Evolutionary conservation across 352 stramenopile species (phyloP).

Genomic region (Pythium sukuiense): DNA sequence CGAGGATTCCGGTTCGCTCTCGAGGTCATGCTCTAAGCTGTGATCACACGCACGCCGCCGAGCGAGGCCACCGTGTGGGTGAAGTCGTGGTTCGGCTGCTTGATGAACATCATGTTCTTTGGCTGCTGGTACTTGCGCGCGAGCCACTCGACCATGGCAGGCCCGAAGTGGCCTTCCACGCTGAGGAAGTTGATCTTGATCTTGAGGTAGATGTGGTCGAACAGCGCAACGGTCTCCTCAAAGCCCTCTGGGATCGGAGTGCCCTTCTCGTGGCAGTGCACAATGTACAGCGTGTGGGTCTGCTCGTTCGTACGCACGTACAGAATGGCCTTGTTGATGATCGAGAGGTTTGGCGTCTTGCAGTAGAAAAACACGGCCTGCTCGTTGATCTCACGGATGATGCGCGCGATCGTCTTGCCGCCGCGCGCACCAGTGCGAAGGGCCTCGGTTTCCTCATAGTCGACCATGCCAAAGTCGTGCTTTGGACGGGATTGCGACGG

Average conservation of each 20-base stretch:
- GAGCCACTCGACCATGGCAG: slow-evolving; percentile 92
- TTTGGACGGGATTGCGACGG: slow-evolving; percentile 50
- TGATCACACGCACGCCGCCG: slow-evolving; percentile 92
- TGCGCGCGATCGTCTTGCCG: slow-evolving; percentile 83
- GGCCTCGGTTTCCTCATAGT: slow-evolving; percentile 49
- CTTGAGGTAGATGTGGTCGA: slow-evolving; percentile 95
- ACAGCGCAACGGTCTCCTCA: slow-evolving; percentile 87
- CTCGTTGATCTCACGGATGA: slow-evolving; percentile 86
- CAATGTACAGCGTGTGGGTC: slow-evolving; percentile 89
- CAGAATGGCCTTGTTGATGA: slow-evolving; percentile 95
- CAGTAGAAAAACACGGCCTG: slow-evolving; percentile 93
- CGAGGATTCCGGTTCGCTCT: background rate
- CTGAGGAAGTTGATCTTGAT: slow-evolving; percentile 93
- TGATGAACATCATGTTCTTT: slow-evolving; percentile 97
- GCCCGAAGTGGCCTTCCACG: slow-evolving; percentile 85
- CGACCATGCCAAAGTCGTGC: slow-evolving; percentile 29
- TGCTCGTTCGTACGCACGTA: slow-evolving; percentile 95
- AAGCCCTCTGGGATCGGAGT: slow-evolving; percentile 61
- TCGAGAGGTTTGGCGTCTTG: slow-evolving; percentile 91
- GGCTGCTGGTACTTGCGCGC: slow-evolving; percentile 86
- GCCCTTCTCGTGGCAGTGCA: slow-evolving; percentile 86
- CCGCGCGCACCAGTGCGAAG: slow-evolving; percentile 76
- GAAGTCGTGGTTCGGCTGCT: slow-evolving; percentile 94
- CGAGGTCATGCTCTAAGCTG: slow-evolving; percentile 38
- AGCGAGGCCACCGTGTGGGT: slow-evolving; percentile 91